Conservation (phyloP, 352 stramenopile species). For the Pseudoperonospora humuli region DNA sequence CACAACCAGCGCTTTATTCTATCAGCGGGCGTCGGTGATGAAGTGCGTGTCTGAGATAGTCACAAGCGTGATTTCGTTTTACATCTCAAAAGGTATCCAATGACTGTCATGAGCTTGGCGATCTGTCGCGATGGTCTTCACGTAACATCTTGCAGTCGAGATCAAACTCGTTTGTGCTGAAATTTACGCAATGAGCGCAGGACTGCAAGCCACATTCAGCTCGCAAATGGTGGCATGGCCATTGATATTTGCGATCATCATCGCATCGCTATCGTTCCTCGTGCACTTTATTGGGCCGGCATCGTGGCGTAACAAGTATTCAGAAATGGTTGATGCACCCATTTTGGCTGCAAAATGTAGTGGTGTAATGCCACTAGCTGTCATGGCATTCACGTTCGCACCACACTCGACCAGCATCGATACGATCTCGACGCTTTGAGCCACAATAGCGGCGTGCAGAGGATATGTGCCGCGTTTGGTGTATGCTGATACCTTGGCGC, state of each 20-base stretch:
- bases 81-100: too few species aligned
- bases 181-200: too few species aligned
- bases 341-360: constrained; percentile 72
- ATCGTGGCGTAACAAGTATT: constrained; percentile 58
- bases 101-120: too few species aligned
- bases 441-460: constrained; percentile 61
- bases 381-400: constrained; percentile 66
- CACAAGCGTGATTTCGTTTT: too few species aligned
- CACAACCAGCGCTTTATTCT: too few species aligned
- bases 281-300: constrained; percentile 60
- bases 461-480: constrained; percentile 53
- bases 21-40: too few species aligned
- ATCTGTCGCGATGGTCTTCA: too few species aligned
- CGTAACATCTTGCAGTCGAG: too few species aligned
- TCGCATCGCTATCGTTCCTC: constrained; percentile 67
- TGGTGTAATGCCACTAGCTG: constrained; percentile 59
- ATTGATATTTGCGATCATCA: constrained; percentile 68
- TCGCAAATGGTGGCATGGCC: constrained; percentile 58
- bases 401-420: constrained; percentile 50
- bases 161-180: too few species aligned
- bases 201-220: too few species aligned
- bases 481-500: constrained; percentile 31
- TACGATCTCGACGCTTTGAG: constrained; percentile 57
- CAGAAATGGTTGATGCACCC: constrained; percentile 44
- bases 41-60: too few species aligned